phyloP scores from a whole-genome alignment of 345 rosid species.

The Acer campestre region DNA sequence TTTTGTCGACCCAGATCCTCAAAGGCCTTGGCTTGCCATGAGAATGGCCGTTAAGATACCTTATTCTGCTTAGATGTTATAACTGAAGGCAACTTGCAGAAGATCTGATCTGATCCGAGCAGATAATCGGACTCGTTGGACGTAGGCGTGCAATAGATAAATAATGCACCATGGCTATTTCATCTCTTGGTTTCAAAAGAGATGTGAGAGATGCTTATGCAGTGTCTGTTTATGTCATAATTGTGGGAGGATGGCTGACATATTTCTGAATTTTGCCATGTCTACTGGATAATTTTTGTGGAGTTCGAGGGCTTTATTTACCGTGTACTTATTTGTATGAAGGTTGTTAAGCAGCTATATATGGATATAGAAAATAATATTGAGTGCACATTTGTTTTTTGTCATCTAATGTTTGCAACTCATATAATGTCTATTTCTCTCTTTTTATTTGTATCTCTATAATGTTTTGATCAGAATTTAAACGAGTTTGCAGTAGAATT shows the following conservation, averaged over 20 bases:
- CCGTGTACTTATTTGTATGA: too few species aligned
- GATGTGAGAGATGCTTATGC: background rate
- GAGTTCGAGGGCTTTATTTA: too few species aligned
- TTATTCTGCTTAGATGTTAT: conserved; percentile 50
- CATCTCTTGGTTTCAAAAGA: background rate
- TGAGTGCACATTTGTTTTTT: too few species aligned
- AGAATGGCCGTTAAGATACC: conserved; percentile 80
- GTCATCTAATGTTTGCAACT: too few species aligned
- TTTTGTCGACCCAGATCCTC: conserved; percentile 78
- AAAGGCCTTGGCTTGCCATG: conserved; percentile 79
- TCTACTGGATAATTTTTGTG: background rate
- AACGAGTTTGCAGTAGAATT: too few species aligned
- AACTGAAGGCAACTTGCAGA: background rate
- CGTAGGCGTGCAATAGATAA: background rate
- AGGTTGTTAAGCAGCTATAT: too few species aligned
- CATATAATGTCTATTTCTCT: too few species aligned
- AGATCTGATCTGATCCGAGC: background rate
- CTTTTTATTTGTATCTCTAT: too few species aligned
- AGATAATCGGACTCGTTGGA: background rate
- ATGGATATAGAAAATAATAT: too few species aligned
- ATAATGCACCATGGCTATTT: background rate
- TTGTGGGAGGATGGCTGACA: background rate
- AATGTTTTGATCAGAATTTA: too few species aligned
- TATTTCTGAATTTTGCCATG: background rate
- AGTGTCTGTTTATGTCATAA: background rate